These are phyloP conservation scores for Aspergillus kassunensis DNA, from an alignment of 495 filamentous ascomycete genomes.

Conservation along the genomic window DNA sequence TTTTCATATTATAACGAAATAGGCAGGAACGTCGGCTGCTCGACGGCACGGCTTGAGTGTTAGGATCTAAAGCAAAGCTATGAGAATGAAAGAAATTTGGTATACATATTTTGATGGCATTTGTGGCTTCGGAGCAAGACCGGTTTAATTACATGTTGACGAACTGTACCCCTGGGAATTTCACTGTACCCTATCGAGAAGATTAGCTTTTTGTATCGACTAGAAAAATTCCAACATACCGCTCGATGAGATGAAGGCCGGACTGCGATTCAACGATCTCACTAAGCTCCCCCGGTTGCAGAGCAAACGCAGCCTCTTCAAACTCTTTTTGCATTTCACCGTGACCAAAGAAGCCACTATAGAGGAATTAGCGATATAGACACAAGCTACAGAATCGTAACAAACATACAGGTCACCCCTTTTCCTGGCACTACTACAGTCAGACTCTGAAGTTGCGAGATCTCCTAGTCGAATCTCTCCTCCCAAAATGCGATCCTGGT, in stretches of 20 bases:
- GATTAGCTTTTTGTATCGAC: constrained; percentile 14
- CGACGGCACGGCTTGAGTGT: no score
- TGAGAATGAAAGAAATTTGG: constrained; percentile 4
- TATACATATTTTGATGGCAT: not conserved
- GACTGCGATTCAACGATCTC: constrained; percentile 86
- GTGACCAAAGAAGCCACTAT: constrained; percentile 80
- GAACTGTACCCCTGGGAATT: constrained; percentile 1
- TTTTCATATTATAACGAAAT: no score
- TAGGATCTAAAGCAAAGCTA: no score
- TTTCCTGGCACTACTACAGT: constrained; percentile 93
- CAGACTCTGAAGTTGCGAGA: constrained; percentile 81
- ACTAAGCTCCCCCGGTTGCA: constrained; percentile 82
- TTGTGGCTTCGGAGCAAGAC: not conserved
- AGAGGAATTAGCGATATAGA: constrained; percentile 20
- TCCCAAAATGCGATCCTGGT: constrained; percentile 68
- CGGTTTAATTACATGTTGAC: not conserved
- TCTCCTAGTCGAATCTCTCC: constrained; percentile 68
- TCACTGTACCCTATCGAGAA: constrained; percentile 31
- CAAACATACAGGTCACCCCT: constrained; percentile 74
- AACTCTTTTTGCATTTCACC: constrained; percentile 99
- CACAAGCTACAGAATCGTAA: not conserved
- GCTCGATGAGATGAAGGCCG: constrained; percentile 91
- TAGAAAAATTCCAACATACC: constrained; percentile 49
- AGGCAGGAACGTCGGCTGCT: no score
- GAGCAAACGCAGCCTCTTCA: constrained; percentile 85